phyloP scores from a whole-genome alignment of 805 yeast species.

The Metschnikowia arizonensis region DNA sequence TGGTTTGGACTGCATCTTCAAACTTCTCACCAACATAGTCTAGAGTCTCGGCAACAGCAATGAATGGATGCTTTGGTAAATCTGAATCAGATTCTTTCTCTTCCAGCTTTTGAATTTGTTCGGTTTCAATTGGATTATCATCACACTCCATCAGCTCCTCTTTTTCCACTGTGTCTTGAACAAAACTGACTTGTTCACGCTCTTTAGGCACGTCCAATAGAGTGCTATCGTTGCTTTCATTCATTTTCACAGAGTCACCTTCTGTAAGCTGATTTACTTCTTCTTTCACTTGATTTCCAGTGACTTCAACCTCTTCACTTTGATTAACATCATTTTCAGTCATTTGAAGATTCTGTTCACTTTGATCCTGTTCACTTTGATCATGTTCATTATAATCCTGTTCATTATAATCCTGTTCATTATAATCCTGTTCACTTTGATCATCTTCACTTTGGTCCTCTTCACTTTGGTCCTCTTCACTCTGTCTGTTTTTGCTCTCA shows the following conservation, averaged over 20 bases:
- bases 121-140: neutral
- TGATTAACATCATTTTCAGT: too few relatives aligned
- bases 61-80: neutral
- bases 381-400: too few relatives aligned
- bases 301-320: neutral
- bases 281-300: neutral
- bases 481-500: neutral
- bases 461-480: neutral
- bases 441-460: neutral
- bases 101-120: neutral
- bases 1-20: neutral
- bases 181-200: neutral
- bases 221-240: neutral
- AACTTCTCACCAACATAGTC: neutral
- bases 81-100: neutral
- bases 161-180: neutral
- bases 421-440: neutral
- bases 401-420: neutral
- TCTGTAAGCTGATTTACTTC: too few relatives aligned
- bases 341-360: neutral
- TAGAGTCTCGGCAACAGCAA: constrained; percentile 1
- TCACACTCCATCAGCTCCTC: neutral
- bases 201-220: neutral
- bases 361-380: neutral
- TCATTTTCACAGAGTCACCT: neutral